Evolutionary conservation across 2,329 filamentous ascomycete genomes (phyloP), one percentile per base, ranked within the genome.

Genomic region (Plectosphaerella sp.): DNA sequence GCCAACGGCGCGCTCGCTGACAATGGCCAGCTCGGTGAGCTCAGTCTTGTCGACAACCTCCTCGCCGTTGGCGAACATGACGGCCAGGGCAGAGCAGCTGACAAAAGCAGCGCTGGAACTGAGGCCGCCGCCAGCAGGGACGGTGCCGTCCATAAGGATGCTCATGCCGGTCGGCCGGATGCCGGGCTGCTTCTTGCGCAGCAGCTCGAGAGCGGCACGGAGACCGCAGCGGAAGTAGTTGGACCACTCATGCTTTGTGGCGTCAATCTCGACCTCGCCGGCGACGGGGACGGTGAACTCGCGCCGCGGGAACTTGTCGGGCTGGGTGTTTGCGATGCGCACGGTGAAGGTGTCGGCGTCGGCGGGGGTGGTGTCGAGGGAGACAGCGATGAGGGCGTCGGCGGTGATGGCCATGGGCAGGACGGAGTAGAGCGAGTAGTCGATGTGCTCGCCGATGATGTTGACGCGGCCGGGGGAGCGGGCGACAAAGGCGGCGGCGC

Each of bases 381-480:
- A 80, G 37, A 97, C 89, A 49, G 93, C 94, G 64, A 99, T 82
- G 54, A 99, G 80, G 52, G 91, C 87, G 70, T 99, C 94, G 57
- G 91, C 89, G 6, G 89, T 91, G 59, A 97, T 91, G 57, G 93
- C 94, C 84, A 97, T 97, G 49, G 94, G 94, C 22, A 99, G 79
- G 54, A 97, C 92, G 61, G 94, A 87, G 76, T 97, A 99, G 18
- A 99, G 83, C 14, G 91, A 96, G 75, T 99, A 99, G 75, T 99
- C 94, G 64, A 99, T 96, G 75, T 99, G 94, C 79, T 99, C 94
- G 69, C 94, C 94, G 67, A 99, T 97, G 65, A 99, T 94, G 75
- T 97, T 97, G 59, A 99, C 94, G 59, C 94, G 84, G 54, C 94
- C 94, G 1, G 94, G 94, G 51, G 92, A 96, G 57, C 94, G 86